These are phyloP conservation scores for Zoysia matrella DNA, from an alignment of 202 grass and related monocot genomes.

Conservation along the genomic window DNA sequence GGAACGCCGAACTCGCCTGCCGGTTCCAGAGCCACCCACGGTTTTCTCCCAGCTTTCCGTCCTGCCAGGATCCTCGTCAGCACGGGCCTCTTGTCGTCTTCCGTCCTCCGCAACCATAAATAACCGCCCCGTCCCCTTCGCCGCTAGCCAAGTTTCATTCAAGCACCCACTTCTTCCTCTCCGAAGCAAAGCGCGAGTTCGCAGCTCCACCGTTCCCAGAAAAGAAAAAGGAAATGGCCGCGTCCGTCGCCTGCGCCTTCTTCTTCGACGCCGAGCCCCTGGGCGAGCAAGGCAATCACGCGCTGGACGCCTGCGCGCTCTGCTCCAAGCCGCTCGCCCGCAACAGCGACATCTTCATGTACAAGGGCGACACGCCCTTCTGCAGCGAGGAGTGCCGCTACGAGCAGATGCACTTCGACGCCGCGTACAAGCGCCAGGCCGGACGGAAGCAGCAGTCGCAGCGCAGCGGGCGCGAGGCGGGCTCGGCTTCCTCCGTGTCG, in stretches of 20 bases:
- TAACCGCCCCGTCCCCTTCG: neutral
- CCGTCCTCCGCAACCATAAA: constrained; percentile 6
- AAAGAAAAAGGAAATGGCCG: neutral
- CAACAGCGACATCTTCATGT: too few relatives aligned
- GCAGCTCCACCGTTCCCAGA: too few relatives aligned
- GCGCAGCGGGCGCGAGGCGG: constrained; percentile 7
- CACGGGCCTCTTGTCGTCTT: neutral
- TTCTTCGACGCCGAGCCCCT: too few relatives aligned
- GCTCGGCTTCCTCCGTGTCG: neutral
- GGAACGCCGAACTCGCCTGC: neutral
- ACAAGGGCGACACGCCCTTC: constrained; percentile 35
- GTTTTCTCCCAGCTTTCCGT: neutral
- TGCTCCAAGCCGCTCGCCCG: too few relatives aligned
- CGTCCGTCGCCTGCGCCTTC: too few relatives aligned
- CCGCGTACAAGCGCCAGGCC: constrained; percentile 28
- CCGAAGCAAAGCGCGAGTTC: neutral
- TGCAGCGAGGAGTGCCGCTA: constrained; percentile 91
- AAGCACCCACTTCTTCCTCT: neutral
- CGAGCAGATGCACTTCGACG: constrained; percentile 80
- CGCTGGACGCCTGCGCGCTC: too few relatives aligned
- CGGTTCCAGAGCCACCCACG: constrained; percentile 48
- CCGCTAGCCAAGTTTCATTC: neutral
- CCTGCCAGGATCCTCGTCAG: constrained; percentile 41
- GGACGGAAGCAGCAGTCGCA: constrained; percentile 22
- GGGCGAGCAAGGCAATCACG: too few relatives aligned